Evolutionary conservation across 192 early-diverging fungal species (phyloP), one percentile per base, ranked within the genome.

Genomic region (Kickxella alabastrina): DNA sequence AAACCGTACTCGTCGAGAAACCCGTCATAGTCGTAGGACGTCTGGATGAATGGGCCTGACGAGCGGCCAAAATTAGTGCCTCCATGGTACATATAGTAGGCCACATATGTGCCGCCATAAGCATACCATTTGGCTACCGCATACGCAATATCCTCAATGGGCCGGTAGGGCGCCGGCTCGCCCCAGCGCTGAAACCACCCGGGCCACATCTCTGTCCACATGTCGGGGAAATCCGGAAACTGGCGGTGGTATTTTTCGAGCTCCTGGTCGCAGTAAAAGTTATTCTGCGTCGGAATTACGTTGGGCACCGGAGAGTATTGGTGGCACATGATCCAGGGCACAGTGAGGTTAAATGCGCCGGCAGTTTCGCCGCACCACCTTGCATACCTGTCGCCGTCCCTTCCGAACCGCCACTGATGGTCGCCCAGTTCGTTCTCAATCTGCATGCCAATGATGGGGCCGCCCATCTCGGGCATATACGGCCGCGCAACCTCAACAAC

Each of bases 41-140:
- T 76, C 14, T 19, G 38, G 25, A 69, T 57, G 42, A 76, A 65
- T 18, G 73, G 73, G 0, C 73, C 62, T 10, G 73, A 57, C 2
- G 73, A 58, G 37, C 73, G 62, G 13, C 81, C 83, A 60, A 82
- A 85, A 56, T 85, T 87, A 9, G 83, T 87, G 19, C 85, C 85
- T 23, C 85, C 85, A 43, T 85, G 82, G 51, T 76, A 85, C 82
- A 80, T 84, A 48, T 78, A 78, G 36, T 85, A 83, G 2, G 61
- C 53, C 13, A 78, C 57, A 52, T 80, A 83, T 0, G 76, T 78
- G 43, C 83, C 83, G 31, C 83, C 81, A 13, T 58, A 39, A 3
- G 80, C 76, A 62, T 79, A 77, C 59, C 77, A 85, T 43, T 77
- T 60, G 7, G 81, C 80, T 9, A 70, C 57, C 6, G 81, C 68